phyloP scores from a whole-genome alignment of 164 flowering plant genomes.

The Magnolia officinalis region DNA sequence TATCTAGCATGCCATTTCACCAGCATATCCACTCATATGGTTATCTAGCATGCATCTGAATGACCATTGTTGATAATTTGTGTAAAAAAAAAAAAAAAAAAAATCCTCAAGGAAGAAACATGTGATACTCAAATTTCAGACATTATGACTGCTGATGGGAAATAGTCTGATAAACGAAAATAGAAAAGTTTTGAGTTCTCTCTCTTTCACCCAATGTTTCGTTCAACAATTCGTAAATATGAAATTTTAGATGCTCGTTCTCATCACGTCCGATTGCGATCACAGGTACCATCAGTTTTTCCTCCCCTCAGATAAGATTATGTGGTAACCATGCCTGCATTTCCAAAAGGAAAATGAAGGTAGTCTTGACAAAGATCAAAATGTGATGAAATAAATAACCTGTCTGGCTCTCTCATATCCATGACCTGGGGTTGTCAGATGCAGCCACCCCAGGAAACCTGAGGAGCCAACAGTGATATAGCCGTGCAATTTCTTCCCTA shows the following conservation, averaged over 20 bases:
- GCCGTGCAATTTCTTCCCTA: too few species aligned
- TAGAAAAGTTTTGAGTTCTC: background rate
- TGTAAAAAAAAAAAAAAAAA: too few species aligned
- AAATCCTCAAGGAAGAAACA: background rate
- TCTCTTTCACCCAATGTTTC: too few species aligned
- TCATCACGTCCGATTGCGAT: background rate
- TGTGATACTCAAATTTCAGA: background rate
- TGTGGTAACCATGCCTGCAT: conserved; percentile 91
- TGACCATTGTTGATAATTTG: too few species aligned
- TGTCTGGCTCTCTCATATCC: background rate
- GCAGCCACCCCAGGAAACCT: background rate
- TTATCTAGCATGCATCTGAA: too few species aligned
- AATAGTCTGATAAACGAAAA: background rate
- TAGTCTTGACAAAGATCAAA: background rate
- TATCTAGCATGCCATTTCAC: too few species aligned
- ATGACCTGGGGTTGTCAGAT: background rate
- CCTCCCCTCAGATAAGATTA: conserved; percentile 80
- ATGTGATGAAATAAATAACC: background rate
- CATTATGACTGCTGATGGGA: background rate
- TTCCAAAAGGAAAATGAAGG: background rate
- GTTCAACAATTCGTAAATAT: too few species aligned
- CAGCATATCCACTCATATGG: too few species aligned
- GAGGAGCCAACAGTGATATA: background rate
- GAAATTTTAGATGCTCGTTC: background rate
- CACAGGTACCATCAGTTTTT: conserved; percentile 50